Base-by-base conservation (phyloP, 164 flowering plant genomes). In the Brasenia schreberi region DNA sequence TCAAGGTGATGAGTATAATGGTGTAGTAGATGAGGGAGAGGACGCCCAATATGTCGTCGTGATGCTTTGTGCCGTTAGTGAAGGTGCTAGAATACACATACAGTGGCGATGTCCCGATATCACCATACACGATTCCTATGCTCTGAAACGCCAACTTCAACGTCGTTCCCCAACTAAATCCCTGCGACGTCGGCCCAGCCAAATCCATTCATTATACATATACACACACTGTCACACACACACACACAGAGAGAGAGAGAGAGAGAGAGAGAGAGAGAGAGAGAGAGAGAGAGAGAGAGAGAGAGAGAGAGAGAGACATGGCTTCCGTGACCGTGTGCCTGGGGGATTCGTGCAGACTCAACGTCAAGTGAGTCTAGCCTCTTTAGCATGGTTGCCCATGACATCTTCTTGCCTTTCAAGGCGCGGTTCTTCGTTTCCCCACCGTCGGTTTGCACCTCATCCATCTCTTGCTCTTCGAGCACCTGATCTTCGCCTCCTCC, bases 51-150 rank as follows among this genome's bases (percentile, higher is more conserved):
- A 90, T 81, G 69, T 90, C 96, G 42, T 86, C 89, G 12, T 73
- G 66, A 71, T 86, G 73, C 19, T 82, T 75, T 45, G 86, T 83
- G 0, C 87, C 85, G 0, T 68, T 18, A 0, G 81, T 27, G 76
- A 90, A 88, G 12, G 87, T 82, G 75, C 90, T 85, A 0, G 85
- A 42, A 42, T 64, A 88, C 11, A 90, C 97, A 44, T 86, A 90
- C 1, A 90, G 77, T 0, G 94, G 94, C 14, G 97, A 90, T 0
- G 96, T 89, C 0, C 96, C 96, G 12, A 89, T 83, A 67, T 89
- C 96, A 1, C 93, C 96, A 33, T 85, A 90, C 59, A 90, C 83
- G 2, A 90, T 69, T 14, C 96, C 96, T 1, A 90, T 76, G 77
- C 96, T 86, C 68, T 90, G 94, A 43, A 87, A 87, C 7, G 97